Conservation (phyloP, 129 eudicot species). For the Logfia minima region DNA sequence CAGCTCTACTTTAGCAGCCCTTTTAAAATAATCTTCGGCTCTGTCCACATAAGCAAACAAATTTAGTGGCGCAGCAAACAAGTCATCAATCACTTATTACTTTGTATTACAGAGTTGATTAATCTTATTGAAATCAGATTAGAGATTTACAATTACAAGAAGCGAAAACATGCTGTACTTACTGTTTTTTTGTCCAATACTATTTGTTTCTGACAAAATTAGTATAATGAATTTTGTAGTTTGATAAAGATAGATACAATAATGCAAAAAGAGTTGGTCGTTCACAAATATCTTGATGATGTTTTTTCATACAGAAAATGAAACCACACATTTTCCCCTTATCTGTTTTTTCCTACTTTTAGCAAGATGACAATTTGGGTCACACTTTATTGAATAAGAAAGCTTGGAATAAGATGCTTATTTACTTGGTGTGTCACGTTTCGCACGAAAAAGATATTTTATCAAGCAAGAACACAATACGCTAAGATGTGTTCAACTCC, state of each 20-base stretch:
- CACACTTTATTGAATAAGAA: conserved; percentile 30
- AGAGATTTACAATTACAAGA: not conserved
- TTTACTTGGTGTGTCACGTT: conserved; percentile 16
- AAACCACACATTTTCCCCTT: conserved; percentile 36
- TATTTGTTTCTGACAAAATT: not conserved
- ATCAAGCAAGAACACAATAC: conserved; percentile 15
- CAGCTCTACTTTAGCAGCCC: conserved; percentile 73
- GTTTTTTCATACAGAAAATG: conserved; percentile 23
- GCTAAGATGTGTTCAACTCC: not conserved
- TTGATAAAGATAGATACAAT: conserved; percentile 8
- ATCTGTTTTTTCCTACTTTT: conserved; percentile 21
- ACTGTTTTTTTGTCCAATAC: not conserved
- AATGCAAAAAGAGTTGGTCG: not conserved
- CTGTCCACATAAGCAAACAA: conserved; percentile 37
- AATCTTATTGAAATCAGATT: not conserved
- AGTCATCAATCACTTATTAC: not conserved
- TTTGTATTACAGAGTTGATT: not conserved
- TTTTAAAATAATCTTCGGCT: conserved; percentile 90
- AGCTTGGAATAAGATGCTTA: conserved; percentile 26
- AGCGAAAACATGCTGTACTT: not conserved
- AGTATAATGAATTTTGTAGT: conserved; percentile 20
- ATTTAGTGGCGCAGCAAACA: not conserved
- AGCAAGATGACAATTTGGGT: conserved; percentile 29
- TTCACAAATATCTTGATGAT: conserved; percentile 29
- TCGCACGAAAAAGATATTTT: conserved; percentile 31